Evolutionary conservation across 345 rosid species (phyloP).

Genomic region (Citrus maxima): DNA sequence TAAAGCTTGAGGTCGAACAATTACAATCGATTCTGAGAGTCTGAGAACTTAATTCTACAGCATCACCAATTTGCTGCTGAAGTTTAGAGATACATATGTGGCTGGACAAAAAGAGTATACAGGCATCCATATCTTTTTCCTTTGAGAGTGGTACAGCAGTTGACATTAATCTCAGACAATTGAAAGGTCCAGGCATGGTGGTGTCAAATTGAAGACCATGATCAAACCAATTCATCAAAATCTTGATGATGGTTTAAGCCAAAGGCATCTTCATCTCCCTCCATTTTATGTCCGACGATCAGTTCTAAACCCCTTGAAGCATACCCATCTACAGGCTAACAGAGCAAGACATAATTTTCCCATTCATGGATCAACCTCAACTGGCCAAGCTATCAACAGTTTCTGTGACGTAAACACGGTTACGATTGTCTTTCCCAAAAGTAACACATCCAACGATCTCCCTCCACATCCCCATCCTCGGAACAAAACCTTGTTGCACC

Average conservation of each 20-base stretch:
- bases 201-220: not conserved
- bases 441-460: slow-evolving; percentile 36
- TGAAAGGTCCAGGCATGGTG: not conserved
- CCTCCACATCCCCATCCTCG: slow-evolving; percentile 74
- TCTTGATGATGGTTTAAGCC: not conserved
- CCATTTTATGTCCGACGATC: not conserved
- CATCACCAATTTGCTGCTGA: no score
- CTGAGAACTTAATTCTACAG: no score
- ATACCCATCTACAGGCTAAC: not conserved
- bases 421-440: slow-evolving; percentile 12
- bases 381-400: slow-evolving; percentile 8
- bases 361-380: not conserved
- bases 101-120: no score
- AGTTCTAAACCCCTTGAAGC: not conserved
- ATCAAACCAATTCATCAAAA: not conserved
- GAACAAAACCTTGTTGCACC: slow-evolving; percentile 79
- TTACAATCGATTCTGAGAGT: no score
- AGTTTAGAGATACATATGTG: no score
- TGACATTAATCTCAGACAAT: not conserved
- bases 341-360: not conserved
- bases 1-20: not conserved
- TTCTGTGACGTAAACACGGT: slow-evolving; percentile 11
- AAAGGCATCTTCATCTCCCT: not conserved
- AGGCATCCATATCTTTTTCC: no score
- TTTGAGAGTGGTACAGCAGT: no score